Conservation (phyloP, 345 rosid species). For the Lagerstroemia speciosa region DNA sequence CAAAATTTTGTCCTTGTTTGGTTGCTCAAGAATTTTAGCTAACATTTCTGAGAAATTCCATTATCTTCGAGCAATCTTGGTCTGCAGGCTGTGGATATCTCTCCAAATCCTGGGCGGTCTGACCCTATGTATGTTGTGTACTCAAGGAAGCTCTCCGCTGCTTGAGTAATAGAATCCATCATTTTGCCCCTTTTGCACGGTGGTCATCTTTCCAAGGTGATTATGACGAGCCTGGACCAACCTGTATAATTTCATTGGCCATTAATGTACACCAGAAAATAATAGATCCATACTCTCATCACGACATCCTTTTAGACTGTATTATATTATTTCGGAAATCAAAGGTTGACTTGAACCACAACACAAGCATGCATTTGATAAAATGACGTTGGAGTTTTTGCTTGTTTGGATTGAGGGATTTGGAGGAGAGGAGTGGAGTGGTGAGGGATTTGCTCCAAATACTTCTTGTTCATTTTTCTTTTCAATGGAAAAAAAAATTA, state of each 20-base stretch:
- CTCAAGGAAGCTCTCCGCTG: slow-evolving; percentile 52
- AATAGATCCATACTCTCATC: background rate
- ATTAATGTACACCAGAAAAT: background rate
- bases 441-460: too few species aligned
- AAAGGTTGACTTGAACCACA: too few species aligned
- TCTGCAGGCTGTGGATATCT: slow-evolving; percentile 77
- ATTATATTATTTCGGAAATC: too few species aligned
- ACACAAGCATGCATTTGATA: too few species aligned
- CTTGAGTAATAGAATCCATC: slow-evolving; percentile 17
- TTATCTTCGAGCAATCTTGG: background rate
- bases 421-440: too few species aligned
- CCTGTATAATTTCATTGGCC: background rate
- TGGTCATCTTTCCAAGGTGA: background rate
- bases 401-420: too few species aligned
- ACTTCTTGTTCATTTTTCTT: too few species aligned
- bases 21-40: background rate
- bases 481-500: too few species aligned
- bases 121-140: slow-evolving; percentile 81
- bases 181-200: background rate
- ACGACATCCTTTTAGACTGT: background rate
- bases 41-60: background rate
- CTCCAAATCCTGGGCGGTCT: slow-evolving; percentile 78
- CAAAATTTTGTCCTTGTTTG: background rate
- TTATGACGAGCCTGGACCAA: background rate
- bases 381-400: too few species aligned